These are phyloP conservation scores for Candida railenensis DNA, from an alignment of 805 yeast species.

Conservation along the genomic window DNA sequence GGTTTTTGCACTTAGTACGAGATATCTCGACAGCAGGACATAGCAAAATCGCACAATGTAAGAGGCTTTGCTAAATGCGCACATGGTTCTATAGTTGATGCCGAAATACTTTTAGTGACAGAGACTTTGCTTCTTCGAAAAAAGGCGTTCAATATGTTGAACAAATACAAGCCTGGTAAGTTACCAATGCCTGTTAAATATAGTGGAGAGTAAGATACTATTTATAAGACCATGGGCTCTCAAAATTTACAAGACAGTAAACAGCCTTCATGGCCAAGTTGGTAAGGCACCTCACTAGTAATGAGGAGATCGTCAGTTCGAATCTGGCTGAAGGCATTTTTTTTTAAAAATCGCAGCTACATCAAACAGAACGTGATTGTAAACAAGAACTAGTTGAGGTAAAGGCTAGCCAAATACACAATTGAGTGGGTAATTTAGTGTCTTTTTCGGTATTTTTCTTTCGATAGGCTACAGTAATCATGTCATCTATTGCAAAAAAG, in stretches of 20 bases:
- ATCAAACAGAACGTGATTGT: neutral
- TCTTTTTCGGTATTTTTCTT: neutral
- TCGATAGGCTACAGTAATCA: constrained; percentile 3
- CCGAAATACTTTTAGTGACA: no score
- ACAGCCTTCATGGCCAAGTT: constrained; percentile 22
- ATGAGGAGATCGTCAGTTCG: constrained; percentile 16
- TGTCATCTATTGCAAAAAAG: constrained; percentile 42
- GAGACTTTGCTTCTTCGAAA: no score
- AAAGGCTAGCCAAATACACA: neutral
- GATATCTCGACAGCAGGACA: no score
- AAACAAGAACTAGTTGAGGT: neutral
- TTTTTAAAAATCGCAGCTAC: constrained; percentile 4
- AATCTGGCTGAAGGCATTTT: constrained; percentile 23
- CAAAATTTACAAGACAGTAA: neutral
- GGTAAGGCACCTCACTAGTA: constrained; percentile 17
- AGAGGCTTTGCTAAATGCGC: no score
- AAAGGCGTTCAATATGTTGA: no score
- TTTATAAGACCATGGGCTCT: no score
- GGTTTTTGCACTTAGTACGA: no score
- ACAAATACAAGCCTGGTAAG: no score
- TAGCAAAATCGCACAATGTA: no score
- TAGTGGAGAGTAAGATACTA: no score
- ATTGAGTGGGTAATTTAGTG: neutral
- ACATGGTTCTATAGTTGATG: no score
- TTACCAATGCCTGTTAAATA: no score